These are phyloP conservation scores for Pezicula rhizophila DNA, from an alignment of 2,329 filamentous ascomycete genomes.

Conservation along the genomic window DNA sequence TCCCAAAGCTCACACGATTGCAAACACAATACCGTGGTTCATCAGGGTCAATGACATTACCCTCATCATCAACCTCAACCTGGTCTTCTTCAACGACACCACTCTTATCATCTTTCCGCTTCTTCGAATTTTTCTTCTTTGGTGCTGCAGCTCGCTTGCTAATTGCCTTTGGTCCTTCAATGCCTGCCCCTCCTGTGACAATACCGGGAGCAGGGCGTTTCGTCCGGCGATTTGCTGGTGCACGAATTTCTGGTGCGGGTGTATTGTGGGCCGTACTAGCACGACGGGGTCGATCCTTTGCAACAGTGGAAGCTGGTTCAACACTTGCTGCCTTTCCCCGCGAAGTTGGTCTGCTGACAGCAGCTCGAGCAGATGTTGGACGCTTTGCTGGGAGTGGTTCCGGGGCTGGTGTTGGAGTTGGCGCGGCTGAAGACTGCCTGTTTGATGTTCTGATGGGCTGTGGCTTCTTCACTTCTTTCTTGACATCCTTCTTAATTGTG, in stretches of 20 bases:
- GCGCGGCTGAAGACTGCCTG: constrained; percentile 9
- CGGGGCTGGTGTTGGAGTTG: constrained; percentile 13
- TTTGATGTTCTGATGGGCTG: constrained; percentile 1
- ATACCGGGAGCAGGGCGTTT: constrained; percentile 69
- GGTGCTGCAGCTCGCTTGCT: constrained; percentile 67
- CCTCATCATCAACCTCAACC: constrained; percentile 61
- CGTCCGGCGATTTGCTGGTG: constrained; percentile 46
- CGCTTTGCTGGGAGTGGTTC: constrained; percentile 20
- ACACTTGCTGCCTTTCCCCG: constrained; percentile 26
- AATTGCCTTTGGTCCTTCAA: constrained; percentile 43
- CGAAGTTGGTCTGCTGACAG: constrained; percentile 10
- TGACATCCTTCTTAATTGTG: constrained; percentile 14
- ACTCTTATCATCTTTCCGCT: constrained; percentile 30
- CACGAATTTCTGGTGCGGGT: constrained; percentile 35
- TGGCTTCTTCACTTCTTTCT: constrained; percentile 20
- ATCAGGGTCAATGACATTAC: constrained; percentile 65
- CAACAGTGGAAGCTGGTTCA: constrained; percentile 18
- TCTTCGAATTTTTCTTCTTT: constrained; percentile 52
- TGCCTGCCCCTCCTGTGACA: constrained; percentile 40
- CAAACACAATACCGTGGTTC: constrained; percentile 75
- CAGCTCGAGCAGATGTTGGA: constrained; percentile 16
- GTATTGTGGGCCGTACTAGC: constrained; percentile 34
- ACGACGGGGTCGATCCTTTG: constrained; percentile 26
- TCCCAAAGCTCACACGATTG: constrained; percentile 73
- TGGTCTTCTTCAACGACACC: constrained; percentile 40